A percentile compares a stretch with the other conserved stretches of the same genome.
Conservation (phyloP, 768 basidiomycete species). For the Clitopilus hobsonii region DNA sequence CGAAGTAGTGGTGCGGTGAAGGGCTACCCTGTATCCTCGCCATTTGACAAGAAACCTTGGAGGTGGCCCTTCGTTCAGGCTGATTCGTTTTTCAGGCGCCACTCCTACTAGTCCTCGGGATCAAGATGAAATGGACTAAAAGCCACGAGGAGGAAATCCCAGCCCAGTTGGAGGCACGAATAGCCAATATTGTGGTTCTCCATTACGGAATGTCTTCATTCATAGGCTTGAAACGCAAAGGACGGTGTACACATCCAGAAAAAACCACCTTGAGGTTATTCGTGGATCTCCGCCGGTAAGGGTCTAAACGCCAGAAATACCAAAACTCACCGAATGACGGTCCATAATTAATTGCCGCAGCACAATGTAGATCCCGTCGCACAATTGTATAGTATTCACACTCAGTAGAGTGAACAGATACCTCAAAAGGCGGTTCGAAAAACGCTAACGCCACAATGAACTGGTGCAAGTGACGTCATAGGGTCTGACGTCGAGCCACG, state of each 20-base stretch:
- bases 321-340: no score
- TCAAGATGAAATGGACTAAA: no score
- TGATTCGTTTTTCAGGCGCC: not conserved
- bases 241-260: not conserved
- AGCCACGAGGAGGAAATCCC: no score
- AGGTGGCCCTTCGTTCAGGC: not conserved
- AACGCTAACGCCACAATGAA: slow-evolving; percentile 1
- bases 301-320: no score
- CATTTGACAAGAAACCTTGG: not conserved
- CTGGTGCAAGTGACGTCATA: not conserved
- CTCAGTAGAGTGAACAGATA: not conserved
- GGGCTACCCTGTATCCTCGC: not conserved
- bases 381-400: not conserved
- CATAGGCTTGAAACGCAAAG: not conserved
- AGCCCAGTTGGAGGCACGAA: no score
- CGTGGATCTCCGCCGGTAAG: not conserved
- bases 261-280: not conserved
- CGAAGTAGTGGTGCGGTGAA: not conserved
- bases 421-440: not conserved
- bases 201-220: not conserved
- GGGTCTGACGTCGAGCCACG: not conserved
- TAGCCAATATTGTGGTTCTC: no score
- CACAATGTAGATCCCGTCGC: not conserved
- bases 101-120: no score
- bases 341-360: not conserved